Evolutionary conservation across 805 yeast species (phyloP).

Genomic region (Helenozyma rhizophorensis): DNA sequence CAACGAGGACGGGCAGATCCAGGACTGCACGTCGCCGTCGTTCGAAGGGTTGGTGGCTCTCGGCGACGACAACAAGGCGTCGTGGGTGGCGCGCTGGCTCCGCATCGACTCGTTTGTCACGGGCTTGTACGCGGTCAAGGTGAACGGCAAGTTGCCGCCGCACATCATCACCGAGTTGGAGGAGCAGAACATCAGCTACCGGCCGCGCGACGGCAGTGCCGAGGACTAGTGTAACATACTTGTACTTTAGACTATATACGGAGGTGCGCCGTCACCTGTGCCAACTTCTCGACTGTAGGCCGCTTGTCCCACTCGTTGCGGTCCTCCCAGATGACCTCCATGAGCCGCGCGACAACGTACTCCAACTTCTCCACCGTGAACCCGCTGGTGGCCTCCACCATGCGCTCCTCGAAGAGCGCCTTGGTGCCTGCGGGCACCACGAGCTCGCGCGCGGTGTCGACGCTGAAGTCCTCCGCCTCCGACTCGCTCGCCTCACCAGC

Average conservation of each 20-base stretch:
- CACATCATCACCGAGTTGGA: constrained; percentile 74
- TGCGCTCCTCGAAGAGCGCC: constrained; percentile 20
- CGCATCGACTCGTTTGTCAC: constrained; percentile 84
- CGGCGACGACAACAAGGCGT: constrained; percentile 68
- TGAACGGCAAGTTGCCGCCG: constrained; percentile 85
- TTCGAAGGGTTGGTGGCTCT: constrained; percentile 93
- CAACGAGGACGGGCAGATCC: constrained; percentile 78
- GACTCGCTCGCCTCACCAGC: constrained; percentile 18
- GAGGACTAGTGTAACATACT: constrained; percentile 39
- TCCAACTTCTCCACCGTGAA: constrained; percentile 37
- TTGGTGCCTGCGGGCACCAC: constrained; percentile 16
- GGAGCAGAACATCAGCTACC: constrained; percentile 71
- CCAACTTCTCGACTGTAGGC: constrained; percentile 30
- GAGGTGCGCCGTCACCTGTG: constrained; percentile 12
- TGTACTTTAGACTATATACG: background rate
- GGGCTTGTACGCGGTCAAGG: constrained; percentile 91
- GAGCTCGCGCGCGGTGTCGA: constrained; percentile 57
- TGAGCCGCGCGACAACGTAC: constrained; percentile 53
- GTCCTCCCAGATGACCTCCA: constrained; percentile 70
- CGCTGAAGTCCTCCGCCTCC: constrained; percentile 30
- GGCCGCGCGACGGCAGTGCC: constrained; percentile 93
- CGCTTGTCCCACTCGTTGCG: constrained; percentile 47
- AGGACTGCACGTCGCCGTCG: constrained; percentile 93
- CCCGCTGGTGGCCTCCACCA: constrained; percentile 29
- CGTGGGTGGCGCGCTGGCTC: constrained; percentile 97